Evolutionary conservation across 1,284 basidiomycete genomes (phyloP).

Genomic region (Sanghuangporus sanghuang): DNA sequence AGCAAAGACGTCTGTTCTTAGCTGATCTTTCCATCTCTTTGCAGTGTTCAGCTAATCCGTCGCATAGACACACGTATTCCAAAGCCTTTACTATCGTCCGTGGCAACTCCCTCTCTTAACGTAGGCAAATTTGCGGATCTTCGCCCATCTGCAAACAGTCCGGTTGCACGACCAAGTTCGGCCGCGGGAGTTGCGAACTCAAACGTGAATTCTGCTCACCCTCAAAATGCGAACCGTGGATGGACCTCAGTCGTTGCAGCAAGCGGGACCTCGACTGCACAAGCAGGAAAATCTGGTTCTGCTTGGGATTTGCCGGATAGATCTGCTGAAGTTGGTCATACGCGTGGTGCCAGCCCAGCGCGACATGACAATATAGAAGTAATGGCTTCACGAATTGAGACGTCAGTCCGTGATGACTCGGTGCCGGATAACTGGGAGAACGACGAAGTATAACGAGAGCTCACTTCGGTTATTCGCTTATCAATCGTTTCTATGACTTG

Average conservation of each 20-base stretch:
- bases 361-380: neutral
- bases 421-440: constrained; percentile 55
- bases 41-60: constrained; percentile 72
- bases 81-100: constrained; percentile 56
- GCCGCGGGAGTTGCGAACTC: constrained; percentile 2
- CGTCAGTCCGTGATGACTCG: constrained; percentile 6
- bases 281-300: constrained; percentile 15
- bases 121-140: constrained; percentile 59
- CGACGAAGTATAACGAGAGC: constrained; percentile 24
- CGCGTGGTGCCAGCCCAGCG: neutral
- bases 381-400: neutral
- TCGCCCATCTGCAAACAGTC: constrained; percentile 22
- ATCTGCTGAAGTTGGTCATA: constrained; percentile 4
- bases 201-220: constrained; percentile 19
- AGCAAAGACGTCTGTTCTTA: neutral
- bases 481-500: neutral
- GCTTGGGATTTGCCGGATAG: constrained; percentile 18
- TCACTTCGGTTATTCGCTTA: no score
- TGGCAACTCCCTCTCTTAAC: constrained; percentile 22
- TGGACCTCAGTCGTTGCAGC: constrained; percentile 36
- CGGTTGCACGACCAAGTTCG: constrained; percentile 11
- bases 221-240: constrained; percentile 18
- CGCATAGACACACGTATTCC: constrained; percentile 79
- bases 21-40: constrained; percentile 3
- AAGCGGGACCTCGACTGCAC: constrained; percentile 17